Evolutionary conservation across 371 early-diverging fungal genomes (phyloP), one percentile per base, ranked within the genome.

Genomic region (Entomophthora muscae): DNA sequence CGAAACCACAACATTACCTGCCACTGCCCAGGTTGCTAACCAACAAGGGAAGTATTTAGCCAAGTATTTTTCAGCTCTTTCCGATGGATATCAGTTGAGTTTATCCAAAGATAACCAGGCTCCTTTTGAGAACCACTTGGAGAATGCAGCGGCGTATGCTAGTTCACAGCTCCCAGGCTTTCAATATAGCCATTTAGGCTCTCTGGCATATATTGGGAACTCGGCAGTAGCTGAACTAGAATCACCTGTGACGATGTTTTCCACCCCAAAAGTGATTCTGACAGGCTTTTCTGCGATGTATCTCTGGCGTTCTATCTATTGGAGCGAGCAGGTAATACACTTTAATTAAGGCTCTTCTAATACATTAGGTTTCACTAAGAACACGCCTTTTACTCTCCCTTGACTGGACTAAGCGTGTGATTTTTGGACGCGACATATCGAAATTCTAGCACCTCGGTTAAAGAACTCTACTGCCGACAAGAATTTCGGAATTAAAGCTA

Each of bases 21-120:
- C 88, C 24, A 90, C 91, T 31, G 93, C 93, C 1, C 93, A 93
- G 72, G 89, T 90, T 2, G 93, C 93, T 28, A 83, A 75, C 69
- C 93, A 93, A 67, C 84, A 93, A 69, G 93, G 85, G 32, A 68
- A 71, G 23, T 89, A 81, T 68, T 64, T 91, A 32, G 83, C 79
- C 28, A 74, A 73, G 30, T 71, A 78, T 32, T 67, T 89, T 13
- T 82, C 78, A 66, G 31, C 59, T 13, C 66, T 78, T 24, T 63
- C 75, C 32, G 5, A 29, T 10, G 42, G 42, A 5, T 42, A 42
- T 42, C 24, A 3, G 67, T 62, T 17, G 66, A 70, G 32, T 63
- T 64, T 61, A 61, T 3, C 13, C 2, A 2, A 3, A 10, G n/a
- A 52, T 10, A 26, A 61, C 2, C 22, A 61, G 13, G 17, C 1